Evolutionary conservation across 148 eudicot species (phyloP), one percentile per base, ranked within the genome.

Genomic region (Arbutus unedo): DNA sequence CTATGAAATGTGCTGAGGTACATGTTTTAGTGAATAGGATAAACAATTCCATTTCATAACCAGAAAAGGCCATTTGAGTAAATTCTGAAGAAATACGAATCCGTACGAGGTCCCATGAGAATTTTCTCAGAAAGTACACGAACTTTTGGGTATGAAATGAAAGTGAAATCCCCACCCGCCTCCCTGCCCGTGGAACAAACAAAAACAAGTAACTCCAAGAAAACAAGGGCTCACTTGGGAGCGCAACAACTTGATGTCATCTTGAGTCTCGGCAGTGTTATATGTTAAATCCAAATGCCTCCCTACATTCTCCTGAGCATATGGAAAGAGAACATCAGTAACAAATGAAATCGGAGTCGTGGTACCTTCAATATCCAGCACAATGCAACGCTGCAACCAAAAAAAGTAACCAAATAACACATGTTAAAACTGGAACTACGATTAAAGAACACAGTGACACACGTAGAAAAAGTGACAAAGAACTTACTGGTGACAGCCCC

Each of bases 341-440:
- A 96, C 99, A 89, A 96, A 96, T 67, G 98, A 92, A 83, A 96
- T 96, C 10, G 98, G 99, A 55, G 99, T 96, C 4, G 98, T 93
- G 62, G 99, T 96, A 83, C 99, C 99, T 89, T 96, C 99, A 88
- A 96, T 96, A 91, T 96, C 99, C 66, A 96, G 93, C 77, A 96
- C 97, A 87, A 96, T 89, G 89, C 97, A 94, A 10, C 92, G 90
- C 99, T 96, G 93, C 91, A 87, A 6, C 21, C 78, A 49, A 78
- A 78, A 10, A 60, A 21, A 21, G 21, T 7, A 13, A 16, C 59
- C 47, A 11, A 78, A n/a, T 15, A 11, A 3, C 38, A 66, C 16
- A 23, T 45, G 23, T 47, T 14, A 79, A 16, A 23, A 64, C 6
- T 21, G 72, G 56, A 79, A 23, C 49, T 2, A 19, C 45, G 4